These are phyloP conservation scores for Nasturtium officinale DNA, from an alignment of 345 rosid genomes.

Conservation along the genomic window DNA sequence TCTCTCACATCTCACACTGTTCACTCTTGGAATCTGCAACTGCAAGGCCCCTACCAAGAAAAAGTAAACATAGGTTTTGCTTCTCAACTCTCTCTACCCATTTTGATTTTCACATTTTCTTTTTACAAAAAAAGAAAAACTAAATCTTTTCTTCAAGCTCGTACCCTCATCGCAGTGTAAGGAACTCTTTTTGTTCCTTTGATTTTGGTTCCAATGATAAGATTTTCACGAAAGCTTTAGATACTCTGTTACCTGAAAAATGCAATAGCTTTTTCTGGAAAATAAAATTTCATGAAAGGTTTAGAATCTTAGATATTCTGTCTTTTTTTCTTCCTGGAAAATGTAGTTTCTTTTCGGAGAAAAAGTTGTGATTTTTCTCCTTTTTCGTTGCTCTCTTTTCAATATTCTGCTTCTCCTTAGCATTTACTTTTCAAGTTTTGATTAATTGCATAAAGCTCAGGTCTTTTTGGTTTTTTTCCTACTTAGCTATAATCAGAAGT, in stretches of 20 bases:
- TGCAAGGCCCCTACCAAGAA: background rate
- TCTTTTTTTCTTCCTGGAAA: slow-evolving; percentile 29
- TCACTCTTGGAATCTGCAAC: slow-evolving; percentile 36
- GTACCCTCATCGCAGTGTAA: slow-evolving; percentile 31
- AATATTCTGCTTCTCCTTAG: background rate
- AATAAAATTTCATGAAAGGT: background rate
- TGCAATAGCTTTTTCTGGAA: slow-evolving; percentile 28
- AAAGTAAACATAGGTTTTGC: slow-evolving; percentile 27
- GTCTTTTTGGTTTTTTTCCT: slow-evolving; percentile 4
- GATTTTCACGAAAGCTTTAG: background rate
- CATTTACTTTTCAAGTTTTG: background rate
- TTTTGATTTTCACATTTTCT: slow-evolving; percentile 19
- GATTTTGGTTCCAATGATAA: background rate
- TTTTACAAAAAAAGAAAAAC: background rate
- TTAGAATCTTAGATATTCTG: background rate
- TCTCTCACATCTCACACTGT: slow-evolving; percentile 27
- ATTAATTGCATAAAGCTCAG: slow-evolving; percentile 11
- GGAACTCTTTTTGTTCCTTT: slow-evolving; percentile 3
- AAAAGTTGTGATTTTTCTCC: slow-evolving; percentile 13
- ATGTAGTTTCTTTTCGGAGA: slow-evolving; percentile 25
- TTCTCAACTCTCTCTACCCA: slow-evolving; percentile 25
- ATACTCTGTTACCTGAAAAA: slow-evolving; percentile 22
- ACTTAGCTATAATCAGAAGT: background rate
- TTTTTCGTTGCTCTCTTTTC: slow-evolving; percentile 1
- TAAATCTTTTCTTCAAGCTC: slow-evolving; percentile 24